Evolutionary conservation across 2,329 filamentous ascomycete species (phyloP), one percentile per base, ranked within the genome.

Genomic region (Penicillium glabrum): DNA sequence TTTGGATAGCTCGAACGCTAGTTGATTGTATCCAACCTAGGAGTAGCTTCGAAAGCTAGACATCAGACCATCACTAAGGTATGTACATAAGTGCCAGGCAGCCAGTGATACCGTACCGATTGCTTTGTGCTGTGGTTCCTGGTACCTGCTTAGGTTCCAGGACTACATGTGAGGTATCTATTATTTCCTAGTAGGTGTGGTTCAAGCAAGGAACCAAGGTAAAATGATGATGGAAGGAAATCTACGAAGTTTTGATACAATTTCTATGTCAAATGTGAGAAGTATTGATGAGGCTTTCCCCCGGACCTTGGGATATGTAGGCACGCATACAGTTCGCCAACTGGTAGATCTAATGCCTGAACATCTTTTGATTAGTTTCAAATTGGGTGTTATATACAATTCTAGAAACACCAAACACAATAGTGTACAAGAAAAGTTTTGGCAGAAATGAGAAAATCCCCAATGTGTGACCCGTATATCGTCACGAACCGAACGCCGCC

Each of bases 391-490:
- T 51, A 55, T 55, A 45, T 55, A 46, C 39, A 16, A 31, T 26
- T 43, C 39, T 19, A 44, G 19, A 24, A 4, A 48, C 21, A 16
- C 19, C 45, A 46, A n/a, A 44, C 21, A 48, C 4, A 23, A 48
- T 41, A 51, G 26, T 51, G 35, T 41, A 51, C 24, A 44, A 19
- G 23, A 10, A n/a, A 33, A 35, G 2, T 11, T 26, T 7, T 27
- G 26, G 46, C 24, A 43, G 13, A 29, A 16, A 21, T 6, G 51
- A 29, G 35, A 21, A 11, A 26, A 52, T 29, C 29, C 31, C 13
- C 14, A 33, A 31, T 19, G 21, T 37, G 11, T 44, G 45, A 55
- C 48, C 44, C 54, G 48, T 62, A 47, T 60, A 61, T 60, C 44
- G 48, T 59, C 53, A 50, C 23, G 14, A 52, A 45, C 19, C 27